Evolutionary conservation across 2,329 filamentous ascomycete species (phyloP).

Genomic region (Penicillium sp.): DNA sequence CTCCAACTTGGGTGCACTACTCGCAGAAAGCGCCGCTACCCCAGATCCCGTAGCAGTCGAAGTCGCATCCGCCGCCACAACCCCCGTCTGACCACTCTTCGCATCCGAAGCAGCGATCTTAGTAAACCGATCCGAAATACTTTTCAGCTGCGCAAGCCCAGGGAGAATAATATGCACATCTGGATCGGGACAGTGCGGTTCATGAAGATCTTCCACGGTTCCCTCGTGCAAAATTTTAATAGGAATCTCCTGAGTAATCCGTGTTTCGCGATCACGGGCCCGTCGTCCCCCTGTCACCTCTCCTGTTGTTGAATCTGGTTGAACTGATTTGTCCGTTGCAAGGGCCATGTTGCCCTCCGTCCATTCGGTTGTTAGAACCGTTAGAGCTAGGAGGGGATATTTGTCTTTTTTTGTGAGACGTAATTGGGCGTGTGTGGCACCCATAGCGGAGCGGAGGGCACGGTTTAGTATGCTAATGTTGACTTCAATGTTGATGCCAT

Average conservation of each 20-base stretch:
- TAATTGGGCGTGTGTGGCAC: constrained; percentile 77
- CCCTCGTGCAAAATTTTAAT: constrained; percentile 82
- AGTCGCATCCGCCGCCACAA: constrained; percentile 14
- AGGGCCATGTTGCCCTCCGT: constrained; percentile 55
- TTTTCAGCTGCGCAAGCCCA: constrained; percentile 82
- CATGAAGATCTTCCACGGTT: constrained; percentile 87
- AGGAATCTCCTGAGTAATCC: constrained; percentile 95
- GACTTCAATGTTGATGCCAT: constrained; percentile 95
- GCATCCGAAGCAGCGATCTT: constrained; percentile 63
- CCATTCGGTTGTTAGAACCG: constrained; percentile 67
- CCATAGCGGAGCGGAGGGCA: constrained; percentile 84
- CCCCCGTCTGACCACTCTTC: constrained; percentile 15
- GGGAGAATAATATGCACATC: constrained; percentile 94
- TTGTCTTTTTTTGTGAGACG: constrained; percentile 92
- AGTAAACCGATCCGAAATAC: constrained; percentile 92
- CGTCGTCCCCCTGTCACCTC: constrained; percentile 47
- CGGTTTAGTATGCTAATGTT: constrained; percentile 84
- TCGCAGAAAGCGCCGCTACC: constrained; percentile 24
- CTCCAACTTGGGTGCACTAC: constrained; percentile 66
- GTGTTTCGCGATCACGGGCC: constrained; percentile 75
- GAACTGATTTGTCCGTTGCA: constrained; percentile 40
- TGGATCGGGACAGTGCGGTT: constrained; percentile 84
- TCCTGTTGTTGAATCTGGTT: constrained; percentile 18
- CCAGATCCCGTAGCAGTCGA: constrained; percentile 28
- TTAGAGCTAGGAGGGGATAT: constrained; percentile 82